Evolutionary conservation across 2,329 filamentous ascomycete species (phyloP).

Genomic region (Penicillium sp.): DNA sequence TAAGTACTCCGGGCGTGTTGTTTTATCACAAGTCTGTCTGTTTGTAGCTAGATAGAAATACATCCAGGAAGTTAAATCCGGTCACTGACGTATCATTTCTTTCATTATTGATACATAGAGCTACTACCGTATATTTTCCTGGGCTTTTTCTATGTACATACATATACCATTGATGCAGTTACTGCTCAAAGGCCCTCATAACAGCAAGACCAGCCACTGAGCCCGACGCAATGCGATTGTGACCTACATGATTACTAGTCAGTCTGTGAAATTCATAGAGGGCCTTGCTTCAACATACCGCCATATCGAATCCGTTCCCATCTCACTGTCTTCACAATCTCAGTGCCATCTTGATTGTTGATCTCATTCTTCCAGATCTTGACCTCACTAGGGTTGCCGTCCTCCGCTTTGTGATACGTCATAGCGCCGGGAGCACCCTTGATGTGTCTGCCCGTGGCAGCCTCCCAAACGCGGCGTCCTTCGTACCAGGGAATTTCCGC

Average conservation of each 20-base stretch:
- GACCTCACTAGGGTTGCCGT: slow-evolving; percentile 34
- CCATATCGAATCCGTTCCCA: slow-evolving; percentile 48
- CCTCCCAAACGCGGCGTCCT: slow-evolving; percentile 42
- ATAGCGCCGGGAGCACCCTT: slow-evolving; percentile 30
- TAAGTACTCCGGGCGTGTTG: no score
- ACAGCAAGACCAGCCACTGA: slow-evolving; percentile 41
- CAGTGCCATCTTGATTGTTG: slow-evolving; percentile 13
- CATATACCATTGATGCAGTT: not conserved
- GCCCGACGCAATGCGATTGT: slow-evolving; percentile 44
- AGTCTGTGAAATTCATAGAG: not conserved
- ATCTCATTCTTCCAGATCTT: slow-evolving; percentile 41
- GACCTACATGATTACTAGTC: slow-evolving; percentile 29
- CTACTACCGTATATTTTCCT: no score
- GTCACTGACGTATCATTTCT: no score
- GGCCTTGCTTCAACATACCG: slow-evolving; percentile 32
- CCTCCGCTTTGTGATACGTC: slow-evolving; percentile 29
- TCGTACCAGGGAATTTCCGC: slow-evolving; percentile 71
- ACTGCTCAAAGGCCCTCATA: slow-evolving; percentile 40
- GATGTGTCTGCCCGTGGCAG: slow-evolving; percentile 35
- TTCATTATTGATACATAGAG: no score
- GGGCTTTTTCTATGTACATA: not conserved
- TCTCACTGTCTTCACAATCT: slow-evolving; percentile 39
- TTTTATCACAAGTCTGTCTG: no score
- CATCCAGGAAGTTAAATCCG: no score
- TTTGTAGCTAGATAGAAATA: no score